Evolutionary conservation across 345 rosid genomes (phyloP).

Genomic region (Gossypium thurberi): DNA sequence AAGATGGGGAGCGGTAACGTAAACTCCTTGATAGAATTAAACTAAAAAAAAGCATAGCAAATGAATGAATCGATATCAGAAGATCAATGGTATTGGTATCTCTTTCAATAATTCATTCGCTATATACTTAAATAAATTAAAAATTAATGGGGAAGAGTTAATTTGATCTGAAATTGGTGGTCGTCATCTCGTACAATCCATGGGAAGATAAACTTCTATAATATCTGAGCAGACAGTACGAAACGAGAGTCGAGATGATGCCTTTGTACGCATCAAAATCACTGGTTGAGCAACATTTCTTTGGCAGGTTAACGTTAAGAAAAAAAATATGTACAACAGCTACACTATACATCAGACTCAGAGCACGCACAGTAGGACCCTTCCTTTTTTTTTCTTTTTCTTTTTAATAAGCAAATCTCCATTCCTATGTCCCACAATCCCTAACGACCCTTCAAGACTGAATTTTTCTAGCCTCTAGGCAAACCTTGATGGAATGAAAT

Average conservation of each 20-base stretch:
- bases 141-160: no score
- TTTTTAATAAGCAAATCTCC: background rate
- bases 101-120: no score
- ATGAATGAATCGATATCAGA: no score
- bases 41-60: no score
- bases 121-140: no score
- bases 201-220: no score
- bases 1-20: no score
- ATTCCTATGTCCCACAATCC: background rate
- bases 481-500: conserved; percentile 18
- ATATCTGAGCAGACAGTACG: background rate
- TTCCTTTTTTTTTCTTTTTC: no score
- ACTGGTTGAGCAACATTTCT: background rate
- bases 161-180: no score
- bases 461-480: background rate
- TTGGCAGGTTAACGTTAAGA: background rate
- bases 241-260: background rate
- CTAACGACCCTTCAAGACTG: background rate
- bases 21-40: no score
- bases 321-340: background rate
- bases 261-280: background rate
- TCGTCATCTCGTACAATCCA: no score
- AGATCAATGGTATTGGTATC: no score
- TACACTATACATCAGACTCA: background rate
- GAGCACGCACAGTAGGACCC: background rate